Percentiles rank a stretch among this genome's conserved stretches.
Evolutionary conservation across 305 asterid genomes (phyloP).

Genomic region (Rubia occidens): DNA sequence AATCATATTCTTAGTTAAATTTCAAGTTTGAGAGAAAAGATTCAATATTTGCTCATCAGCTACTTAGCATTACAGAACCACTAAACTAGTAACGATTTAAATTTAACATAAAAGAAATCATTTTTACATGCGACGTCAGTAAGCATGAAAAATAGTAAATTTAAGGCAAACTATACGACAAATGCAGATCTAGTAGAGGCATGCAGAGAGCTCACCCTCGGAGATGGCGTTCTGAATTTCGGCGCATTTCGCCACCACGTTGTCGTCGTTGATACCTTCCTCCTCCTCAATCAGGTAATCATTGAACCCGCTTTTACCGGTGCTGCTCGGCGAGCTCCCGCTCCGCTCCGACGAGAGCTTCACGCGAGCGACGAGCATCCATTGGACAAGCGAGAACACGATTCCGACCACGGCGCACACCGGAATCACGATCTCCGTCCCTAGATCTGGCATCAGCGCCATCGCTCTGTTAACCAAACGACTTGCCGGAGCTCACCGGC

Average conservation of each 20-base stretch:
- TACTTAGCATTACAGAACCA: neutral
- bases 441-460: conserved; percentile 59
- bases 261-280: conserved; percentile 24
- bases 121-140: neutral
- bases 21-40: neutral
- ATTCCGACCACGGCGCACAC: conserved; percentile 67
- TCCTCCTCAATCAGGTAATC: conserved; percentile 31
- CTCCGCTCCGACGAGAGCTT: conserved; percentile 46
- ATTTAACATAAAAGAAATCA: neutral
- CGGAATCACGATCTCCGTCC: conserved; percentile 70
- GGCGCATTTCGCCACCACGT: conserved; percentile 67
- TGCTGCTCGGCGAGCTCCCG: conserved; percentile 19
- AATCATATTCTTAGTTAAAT: conserved; percentile 1
- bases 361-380: conserved; percentile 63
- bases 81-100: neutral
- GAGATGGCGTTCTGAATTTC: conserved; percentile 82
- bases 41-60: neutral
- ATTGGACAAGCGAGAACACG: conserved; percentile 64
- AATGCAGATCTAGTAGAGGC: conserved; percentile 19
- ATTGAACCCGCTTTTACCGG: conserved; percentile 42
- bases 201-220: conserved; percentile 49
- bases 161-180: neutral
- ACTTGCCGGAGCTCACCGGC: conserved; percentile 13
- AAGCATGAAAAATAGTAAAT: neutral
- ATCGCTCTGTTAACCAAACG: conserved; percentile 24